Evolutionary conservation across 768 basidiomycete species (phyloP).

Genomic region (Lactarius indigo): DNA sequence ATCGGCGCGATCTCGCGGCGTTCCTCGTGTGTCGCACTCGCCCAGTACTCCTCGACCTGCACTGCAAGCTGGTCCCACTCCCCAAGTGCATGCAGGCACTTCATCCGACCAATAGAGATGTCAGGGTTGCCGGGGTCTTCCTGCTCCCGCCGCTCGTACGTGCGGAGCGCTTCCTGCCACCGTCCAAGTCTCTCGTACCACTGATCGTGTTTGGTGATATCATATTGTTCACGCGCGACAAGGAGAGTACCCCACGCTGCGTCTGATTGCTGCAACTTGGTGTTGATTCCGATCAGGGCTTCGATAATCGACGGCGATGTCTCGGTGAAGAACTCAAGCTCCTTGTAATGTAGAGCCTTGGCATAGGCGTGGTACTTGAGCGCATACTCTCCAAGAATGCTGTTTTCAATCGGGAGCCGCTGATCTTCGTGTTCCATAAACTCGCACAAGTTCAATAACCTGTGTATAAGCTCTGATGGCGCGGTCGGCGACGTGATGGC

Average conservation of each 20-base stretch:
- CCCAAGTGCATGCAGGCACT: constrained; percentile 93
- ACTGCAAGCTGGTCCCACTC: constrained; percentile 92
- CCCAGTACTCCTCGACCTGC: constrained; percentile 87
- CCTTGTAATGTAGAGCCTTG: constrained; percentile 98
- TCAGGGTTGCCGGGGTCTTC: constrained; percentile 75
- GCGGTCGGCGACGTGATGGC: constrained; percentile 77
- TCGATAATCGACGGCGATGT: constrained; percentile 90
- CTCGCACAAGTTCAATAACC: constrained; percentile 89
- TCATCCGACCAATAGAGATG: constrained; percentile 86
- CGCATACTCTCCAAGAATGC: constrained; percentile 91
- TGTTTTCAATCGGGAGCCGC: constrained; percentile 87
- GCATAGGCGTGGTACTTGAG: constrained; percentile 93
- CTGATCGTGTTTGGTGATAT: constrained; percentile 89
- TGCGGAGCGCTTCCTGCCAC: constrained; percentile 90
- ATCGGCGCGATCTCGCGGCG: constrained; percentile 91
- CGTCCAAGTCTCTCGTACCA: constrained; percentile 97
- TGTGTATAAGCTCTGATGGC: constrained; percentile 86
- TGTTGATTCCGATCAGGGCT: constrained; percentile 93
- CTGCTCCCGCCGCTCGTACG: constrained; percentile 76
- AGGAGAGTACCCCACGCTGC: constrained; percentile 96
- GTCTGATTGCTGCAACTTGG: constrained; percentile 93
- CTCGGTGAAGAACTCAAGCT: constrained; percentile 93
- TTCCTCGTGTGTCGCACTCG: constrained; percentile 75
- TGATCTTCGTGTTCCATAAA: constrained; percentile 99
- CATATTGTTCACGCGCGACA: constrained; percentile 85